Conservation (phyloP, 805 yeast species). For the Torulaspora delbrueckii region DNA sequence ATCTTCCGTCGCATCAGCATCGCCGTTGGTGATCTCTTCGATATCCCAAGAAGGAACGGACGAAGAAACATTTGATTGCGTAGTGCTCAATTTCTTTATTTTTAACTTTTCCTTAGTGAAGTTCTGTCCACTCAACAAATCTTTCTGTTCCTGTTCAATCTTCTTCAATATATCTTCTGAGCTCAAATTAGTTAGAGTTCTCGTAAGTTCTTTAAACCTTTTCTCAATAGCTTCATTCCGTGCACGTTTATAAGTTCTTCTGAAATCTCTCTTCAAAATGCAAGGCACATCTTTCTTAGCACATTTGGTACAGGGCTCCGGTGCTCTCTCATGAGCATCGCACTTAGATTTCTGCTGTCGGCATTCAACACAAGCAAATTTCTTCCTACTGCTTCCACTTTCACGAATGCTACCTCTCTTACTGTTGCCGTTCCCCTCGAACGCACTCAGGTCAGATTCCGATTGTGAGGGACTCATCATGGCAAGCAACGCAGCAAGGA, state of each 20-base stretch:
- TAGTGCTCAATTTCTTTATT: slow-evolving; percentile 6
- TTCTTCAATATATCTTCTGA: slow-evolving; percentile 31
- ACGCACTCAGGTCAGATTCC: slow-evolving; percentile 13
- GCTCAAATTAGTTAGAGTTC: slow-evolving; percentile 40
- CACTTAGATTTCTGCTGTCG: slow-evolving; percentile 92
- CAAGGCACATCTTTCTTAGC: slow-evolving; percentile 64
- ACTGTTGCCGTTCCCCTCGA: slow-evolving; percentile 5
- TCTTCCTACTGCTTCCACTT: slow-evolving; percentile 36
- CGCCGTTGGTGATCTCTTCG: not conserved
- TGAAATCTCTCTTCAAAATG: slow-evolving; percentile 71
- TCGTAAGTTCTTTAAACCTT: slow-evolving; percentile 66
- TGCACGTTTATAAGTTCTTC: slow-evolving; percentile 85
- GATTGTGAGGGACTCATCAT: slow-evolving; percentile 14
- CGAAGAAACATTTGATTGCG: not conserved
- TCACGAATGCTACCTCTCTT: not conserved
- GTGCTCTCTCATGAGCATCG: slow-evolving; percentile 73
- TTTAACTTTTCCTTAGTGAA: slow-evolving; percentile 30
- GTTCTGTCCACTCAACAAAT: slow-evolving; percentile 27
- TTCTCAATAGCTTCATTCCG: slow-evolving; percentile 75
- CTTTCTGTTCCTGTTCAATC: slow-evolving; percentile 26
- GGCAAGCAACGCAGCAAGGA: not conserved
- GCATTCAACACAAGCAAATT: slow-evolving; percentile 92
- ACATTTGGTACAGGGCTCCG: slow-evolving; percentile 81
- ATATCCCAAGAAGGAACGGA: slow-evolving; percentile 1
- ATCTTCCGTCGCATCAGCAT: not conserved